Percentiles rank a stretch among this genome's conserved stretches.
Evolutionary conservation across 129 eudicot genomes (phyloP).

Genomic region (Chrysanthemum makinoi): DNA sequence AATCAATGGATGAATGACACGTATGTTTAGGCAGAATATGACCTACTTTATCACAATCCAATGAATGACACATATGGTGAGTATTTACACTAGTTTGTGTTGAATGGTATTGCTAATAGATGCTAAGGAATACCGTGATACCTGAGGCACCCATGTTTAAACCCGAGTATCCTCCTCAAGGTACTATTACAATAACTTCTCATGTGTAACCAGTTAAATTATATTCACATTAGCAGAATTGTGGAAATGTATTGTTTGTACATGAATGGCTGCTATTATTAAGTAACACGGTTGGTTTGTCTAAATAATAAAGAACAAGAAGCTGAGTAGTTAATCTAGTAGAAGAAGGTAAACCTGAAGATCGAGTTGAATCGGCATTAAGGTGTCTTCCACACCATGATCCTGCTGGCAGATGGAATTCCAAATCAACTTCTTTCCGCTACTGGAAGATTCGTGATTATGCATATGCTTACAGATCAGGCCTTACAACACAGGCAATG

Average conservation of each 20-base stretch:
- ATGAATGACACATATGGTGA: too few relatives aligned
- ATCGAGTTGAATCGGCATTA: conserved; percentile 6
- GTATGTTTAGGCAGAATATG: too few relatives aligned
- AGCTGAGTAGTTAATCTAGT: conserved; percentile 4
- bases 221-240: too few relatives aligned
- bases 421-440: conserved; percentile 36
- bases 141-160: conserved; percentile 79
- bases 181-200: conserved; percentile 10
- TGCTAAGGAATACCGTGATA: conserved; percentile 59
- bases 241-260: too few relatives aligned
- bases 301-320: not conserved
- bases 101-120: conserved; percentile 31
- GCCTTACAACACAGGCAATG: conserved; percentile 52
- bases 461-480: conserved; percentile 62
- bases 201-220: too few relatives aligned
- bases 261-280: not conserved
- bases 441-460: conserved; percentile 83
- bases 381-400: conserved; percentile 60
- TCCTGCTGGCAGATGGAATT: conserved; percentile 24
- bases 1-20: too few relatives aligned
- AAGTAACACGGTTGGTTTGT: not conserved
- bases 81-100: too few relatives aligned
- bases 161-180: conserved; percentile 85
- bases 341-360: conserved; percentile 13
- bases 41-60: too few relatives aligned